Evolutionary conservation across 2,329 filamentous ascomycete species (phyloP).

Genomic region (Westerdykella ornata): DNA sequence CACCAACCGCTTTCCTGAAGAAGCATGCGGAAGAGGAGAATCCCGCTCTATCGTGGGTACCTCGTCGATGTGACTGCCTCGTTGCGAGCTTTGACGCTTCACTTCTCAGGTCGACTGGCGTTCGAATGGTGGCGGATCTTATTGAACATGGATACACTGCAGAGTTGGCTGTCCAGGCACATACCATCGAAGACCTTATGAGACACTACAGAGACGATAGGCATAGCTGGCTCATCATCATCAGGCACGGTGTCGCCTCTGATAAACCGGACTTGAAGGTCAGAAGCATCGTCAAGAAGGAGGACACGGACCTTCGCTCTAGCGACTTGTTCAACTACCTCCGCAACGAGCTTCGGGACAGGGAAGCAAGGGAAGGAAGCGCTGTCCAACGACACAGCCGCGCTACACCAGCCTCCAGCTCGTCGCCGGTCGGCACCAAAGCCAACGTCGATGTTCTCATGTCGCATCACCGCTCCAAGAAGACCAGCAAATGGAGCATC

Average conservation of each 20-base stretch:
- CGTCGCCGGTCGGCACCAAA: constrained; percentile 19
- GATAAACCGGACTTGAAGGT: constrained; percentile 61
- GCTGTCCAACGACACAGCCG: constrained; percentile 32
- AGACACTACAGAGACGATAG: constrained; percentile 68
- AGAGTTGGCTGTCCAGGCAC: constrained; percentile 74
- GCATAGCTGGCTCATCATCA: constrained; percentile 81
- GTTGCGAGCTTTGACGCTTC: constrained; percentile 79
- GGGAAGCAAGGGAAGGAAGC: constrained; percentile 56
- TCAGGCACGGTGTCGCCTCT: constrained; percentile 64
- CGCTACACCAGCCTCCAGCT: constrained; percentile 9
- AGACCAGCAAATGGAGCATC: constrained; percentile 80
- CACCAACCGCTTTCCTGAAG: constrained; percentile 52
- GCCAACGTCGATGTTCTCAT: constrained; percentile 75
- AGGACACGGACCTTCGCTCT: constrained; percentile 66
- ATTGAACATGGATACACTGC: constrained; percentile 82
- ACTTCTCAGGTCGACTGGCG: constrained; percentile 65
- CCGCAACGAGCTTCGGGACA: constrained; percentile 71
- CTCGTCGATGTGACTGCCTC: constrained; percentile 70
- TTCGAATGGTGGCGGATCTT: constrained; percentile 69
- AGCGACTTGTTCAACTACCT: constrained; percentile 74
- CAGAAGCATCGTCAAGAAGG: constrained; percentile 68
- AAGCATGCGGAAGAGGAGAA: constrained; percentile 57
- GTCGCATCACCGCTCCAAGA: constrained; percentile 78
- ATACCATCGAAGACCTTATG: constrained; percentile 71
- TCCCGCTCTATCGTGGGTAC: constrained; percentile 32